These are phyloP conservation scores for Obba rivulosa DNA, from an alignment of 768 basidiomycete species.

Conservation along the genomic window DNA sequence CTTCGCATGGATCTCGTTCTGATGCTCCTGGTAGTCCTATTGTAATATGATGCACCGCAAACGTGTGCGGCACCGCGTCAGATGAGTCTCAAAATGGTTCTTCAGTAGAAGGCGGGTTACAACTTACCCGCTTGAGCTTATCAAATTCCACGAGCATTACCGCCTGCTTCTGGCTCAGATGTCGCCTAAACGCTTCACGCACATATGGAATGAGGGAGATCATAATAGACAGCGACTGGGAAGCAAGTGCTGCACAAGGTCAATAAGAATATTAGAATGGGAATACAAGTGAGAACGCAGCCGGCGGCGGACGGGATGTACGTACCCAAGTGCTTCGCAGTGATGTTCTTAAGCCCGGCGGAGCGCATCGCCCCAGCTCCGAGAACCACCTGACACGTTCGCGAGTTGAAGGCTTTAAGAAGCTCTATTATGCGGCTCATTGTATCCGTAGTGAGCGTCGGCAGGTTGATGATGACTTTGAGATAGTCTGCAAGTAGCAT, in stretches of 20 bases:
- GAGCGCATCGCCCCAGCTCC: conserved; percentile 99
- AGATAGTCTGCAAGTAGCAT: conserved; percentile 80
- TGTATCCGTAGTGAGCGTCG: conserved; percentile 88
- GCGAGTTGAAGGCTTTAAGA: conserved; percentile 94
- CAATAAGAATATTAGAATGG: neutral
- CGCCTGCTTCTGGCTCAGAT: conserved; percentile 90
- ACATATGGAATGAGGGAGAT: conserved; percentile 93
- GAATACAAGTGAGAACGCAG: neutral
- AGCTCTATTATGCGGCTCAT: conserved; percentile 95
- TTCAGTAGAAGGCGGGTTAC: neutral
- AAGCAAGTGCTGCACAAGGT: conserved; percentile 69
- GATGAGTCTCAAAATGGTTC: neutral
- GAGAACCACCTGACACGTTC: conserved; percentile 96
- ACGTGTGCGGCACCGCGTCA: neutral
- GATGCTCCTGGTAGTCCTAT: conserved; percentile 98
- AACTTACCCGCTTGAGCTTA: conserved; percentile 89
- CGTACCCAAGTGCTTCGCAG: conserved; percentile 92
- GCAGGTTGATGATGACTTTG: conserved; percentile 79
- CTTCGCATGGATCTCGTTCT: conserved; percentile 98
- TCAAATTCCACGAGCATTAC: conserved; percentile 98
- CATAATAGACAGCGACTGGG: conserved; percentile 92
- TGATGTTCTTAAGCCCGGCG: conserved; percentile 96
- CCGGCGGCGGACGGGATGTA: neutral
- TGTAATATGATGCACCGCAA: conserved; percentile 1
- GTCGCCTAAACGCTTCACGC: conserved; percentile 89